phyloP scores from a whole-genome alignment of 2,329 filamentous ascomycete species.

The Phaeosphaeria sp. region DNA sequence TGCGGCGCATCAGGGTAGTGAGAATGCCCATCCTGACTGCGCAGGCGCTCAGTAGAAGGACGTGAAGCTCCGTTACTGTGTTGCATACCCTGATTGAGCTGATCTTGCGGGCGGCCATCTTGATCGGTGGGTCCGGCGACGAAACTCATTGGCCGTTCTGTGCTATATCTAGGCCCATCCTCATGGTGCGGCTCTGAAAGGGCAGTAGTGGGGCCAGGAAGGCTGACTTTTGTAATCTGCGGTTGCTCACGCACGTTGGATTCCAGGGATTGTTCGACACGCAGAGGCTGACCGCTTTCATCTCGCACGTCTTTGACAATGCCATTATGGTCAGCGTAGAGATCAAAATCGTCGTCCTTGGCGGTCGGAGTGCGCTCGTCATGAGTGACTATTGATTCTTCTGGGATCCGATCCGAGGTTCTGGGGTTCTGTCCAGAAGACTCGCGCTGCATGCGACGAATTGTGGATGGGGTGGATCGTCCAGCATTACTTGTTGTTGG shows the following conservation, averaged over 20 bases:
- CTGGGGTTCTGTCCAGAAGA: conserved; percentile 25
- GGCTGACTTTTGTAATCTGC: conserved; percentile 3
- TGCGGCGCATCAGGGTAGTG: background rate
- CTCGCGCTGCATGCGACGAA: conserved; percentile 32
- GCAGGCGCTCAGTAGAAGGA: conserved; percentile 11
- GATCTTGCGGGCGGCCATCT: conserved; percentile 43
- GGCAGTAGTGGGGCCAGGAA: conserved; percentile 6
- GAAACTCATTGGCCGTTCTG: conserved; percentile 48
- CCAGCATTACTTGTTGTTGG: conserved; percentile 34
- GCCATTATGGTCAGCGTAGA: conserved; percentile 48
- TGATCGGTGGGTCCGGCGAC: conserved; percentile 41
- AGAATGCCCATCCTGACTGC: conserved; percentile 16
- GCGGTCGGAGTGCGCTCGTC: conserved; percentile 20
- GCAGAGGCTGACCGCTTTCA: conserved; percentile 36
- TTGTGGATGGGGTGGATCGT: conserved; percentile 40
- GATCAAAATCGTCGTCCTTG: conserved; percentile 40
- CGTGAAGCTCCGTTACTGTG: conserved; percentile 3
- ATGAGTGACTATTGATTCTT: conserved; percentile 25
- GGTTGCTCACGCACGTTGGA: conserved; percentile 10
- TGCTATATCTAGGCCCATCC: conserved; percentile 32
- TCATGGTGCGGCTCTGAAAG: conserved; percentile 23
- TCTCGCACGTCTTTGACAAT: conserved; percentile 43
- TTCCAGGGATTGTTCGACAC: conserved; percentile 20
- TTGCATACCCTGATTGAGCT: conserved; percentile 36
- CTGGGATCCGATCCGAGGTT: conserved; percentile 30